phyloP scores from a whole-genome alignment of 2,329 filamentous ascomycete genomes.

The Amauroascus verrucosus region DNA sequence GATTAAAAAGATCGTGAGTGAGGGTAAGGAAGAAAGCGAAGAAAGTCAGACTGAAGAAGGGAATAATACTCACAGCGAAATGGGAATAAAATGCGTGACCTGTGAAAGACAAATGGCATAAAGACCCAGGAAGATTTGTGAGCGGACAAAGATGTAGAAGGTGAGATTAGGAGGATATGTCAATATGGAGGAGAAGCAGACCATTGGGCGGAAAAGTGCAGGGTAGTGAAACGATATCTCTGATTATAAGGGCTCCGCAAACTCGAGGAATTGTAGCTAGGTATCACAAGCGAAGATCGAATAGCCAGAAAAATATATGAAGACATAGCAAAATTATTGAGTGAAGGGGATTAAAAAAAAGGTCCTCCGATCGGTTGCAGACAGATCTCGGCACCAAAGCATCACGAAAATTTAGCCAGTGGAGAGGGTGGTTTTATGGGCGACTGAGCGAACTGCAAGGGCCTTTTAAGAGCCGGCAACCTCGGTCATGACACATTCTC shows the following conservation, averaged over 20 bases:
- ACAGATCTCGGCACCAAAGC: neutral
- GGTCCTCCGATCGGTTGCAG: neutral
- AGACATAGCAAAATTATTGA: neutral
- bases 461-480: neutral
- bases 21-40: constrained; percentile 9
- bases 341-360: neutral
- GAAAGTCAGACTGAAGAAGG: constrained; percentile 9
- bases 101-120: neutral
- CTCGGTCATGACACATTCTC: constrained; percentile 10
- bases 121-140: constrained; percentile 5
- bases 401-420: neutral
- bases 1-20: constrained; percentile 8
- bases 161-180: constrained; percentile 4
- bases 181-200: constrained; percentile 4
- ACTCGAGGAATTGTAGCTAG: neutral
- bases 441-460: constrained; percentile 2
- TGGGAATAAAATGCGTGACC: neutral
- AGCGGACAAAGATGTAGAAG: constrained; percentile 1
- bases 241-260: neutral
- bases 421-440: neutral
- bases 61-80: constrained; percentile 11
- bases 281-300: constrained; percentile 2
- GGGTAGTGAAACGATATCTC: neutral
- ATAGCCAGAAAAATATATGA: neutral
- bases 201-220: neutral